Percentiles rank a stretch among this genome's conserved stretches.
Evolutionary conservation across 1,284 basidiomycete genomes (phyloP).

Genomic region (Rhodotorula sp.): DNA sequence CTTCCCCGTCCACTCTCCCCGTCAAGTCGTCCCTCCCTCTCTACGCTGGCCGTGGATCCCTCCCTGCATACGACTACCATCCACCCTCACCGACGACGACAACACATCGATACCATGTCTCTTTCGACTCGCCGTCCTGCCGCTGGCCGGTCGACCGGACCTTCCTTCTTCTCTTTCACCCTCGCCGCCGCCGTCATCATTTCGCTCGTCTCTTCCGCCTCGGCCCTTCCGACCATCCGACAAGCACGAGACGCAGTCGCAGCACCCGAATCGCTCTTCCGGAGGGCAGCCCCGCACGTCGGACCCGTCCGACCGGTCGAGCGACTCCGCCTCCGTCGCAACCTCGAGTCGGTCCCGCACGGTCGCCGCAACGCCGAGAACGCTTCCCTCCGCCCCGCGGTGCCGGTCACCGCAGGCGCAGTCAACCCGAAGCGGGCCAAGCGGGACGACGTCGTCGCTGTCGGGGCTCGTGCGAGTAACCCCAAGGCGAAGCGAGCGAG

Average conservation of each 20-base stretch:
- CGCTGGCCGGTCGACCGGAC: neutral
- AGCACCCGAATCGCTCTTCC: slow-evolving; percentile 26
- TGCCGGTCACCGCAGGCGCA: neutral
- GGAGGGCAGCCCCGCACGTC: slow-evolving; percentile 25
- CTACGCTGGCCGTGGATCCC: no score
- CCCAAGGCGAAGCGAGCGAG: slow-evolving; percentile 32
- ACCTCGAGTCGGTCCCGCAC: slow-evolving; percentile 5
- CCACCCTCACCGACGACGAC: neutral
- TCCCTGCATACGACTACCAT: no score
- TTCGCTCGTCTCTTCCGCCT: slow-evolving; percentile 13
- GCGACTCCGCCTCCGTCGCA: slow-evolving; percentile 31
- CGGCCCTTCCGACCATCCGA: slow-evolving; percentile 26
- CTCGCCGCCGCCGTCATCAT: slow-evolving; percentile 15
- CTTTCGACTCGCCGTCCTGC: neutral
- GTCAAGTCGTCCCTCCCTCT: neutral
- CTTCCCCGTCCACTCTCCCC: neutral
- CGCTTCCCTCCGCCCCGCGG: neutral
- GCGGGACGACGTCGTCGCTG: neutral
- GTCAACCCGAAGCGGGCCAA: slow-evolving; percentile 27
- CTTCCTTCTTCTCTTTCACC: neutral
- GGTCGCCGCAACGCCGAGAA: slow-evolving; percentile 10
- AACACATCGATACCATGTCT: neutral
- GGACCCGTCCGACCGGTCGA: slow-evolving; percentile 27
- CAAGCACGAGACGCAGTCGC: neutral
- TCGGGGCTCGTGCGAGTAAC: slow-evolving; percentile 16